Percentiles rank a stretch among this genome's conserved stretches.
Conservation (phyloP, 345 rosid species). For the Bruguiera gymnorhiza region DNA sequence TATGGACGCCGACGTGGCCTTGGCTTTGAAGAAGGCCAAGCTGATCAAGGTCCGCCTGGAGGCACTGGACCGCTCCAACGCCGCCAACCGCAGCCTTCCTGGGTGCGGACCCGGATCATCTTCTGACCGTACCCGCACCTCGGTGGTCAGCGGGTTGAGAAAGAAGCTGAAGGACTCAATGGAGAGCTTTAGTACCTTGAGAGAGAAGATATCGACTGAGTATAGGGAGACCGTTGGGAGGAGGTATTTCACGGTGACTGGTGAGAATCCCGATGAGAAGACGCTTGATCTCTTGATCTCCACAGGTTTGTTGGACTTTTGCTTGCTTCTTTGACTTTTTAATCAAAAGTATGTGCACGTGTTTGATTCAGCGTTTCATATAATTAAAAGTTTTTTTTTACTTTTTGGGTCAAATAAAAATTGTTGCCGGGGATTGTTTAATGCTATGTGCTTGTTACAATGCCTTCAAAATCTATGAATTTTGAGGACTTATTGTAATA, state of each 20-base stretch:
- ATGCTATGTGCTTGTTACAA: too few species aligned
- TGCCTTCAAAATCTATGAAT: too few species aligned
- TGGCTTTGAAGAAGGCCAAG: slow-evolving; percentile 81
- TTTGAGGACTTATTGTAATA: too few species aligned
- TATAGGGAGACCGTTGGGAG: slow-evolving; percentile 91
- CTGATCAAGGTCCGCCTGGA: slow-evolving; percentile 70
- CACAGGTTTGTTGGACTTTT: slow-evolving; percentile 49
- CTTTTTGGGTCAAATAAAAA: too few species aligned
- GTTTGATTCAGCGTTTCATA: too few species aligned
- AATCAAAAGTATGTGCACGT: too few species aligned
- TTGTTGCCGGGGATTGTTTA: too few species aligned
- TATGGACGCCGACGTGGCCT: slow-evolving; percentile 82
- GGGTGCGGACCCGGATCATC: slow-evolving; percentile 91
- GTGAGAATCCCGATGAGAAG: slow-evolving; percentile 82
- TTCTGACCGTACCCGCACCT: slow-evolving; percentile 79
- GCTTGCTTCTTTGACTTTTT: neutral
- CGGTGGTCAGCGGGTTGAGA: slow-evolving; percentile 80
- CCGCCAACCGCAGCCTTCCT: slow-evolving; percentile 66
- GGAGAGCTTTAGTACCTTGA: slow-evolving; percentile 71
- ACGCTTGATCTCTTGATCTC: slow-evolving; percentile 80
- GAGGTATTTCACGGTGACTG: slow-evolving; percentile 88
- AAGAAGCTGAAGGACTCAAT: slow-evolving; percentile 89
- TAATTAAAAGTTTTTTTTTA: too few species aligned
- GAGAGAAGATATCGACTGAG: slow-evolving; percentile 70
- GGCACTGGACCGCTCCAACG: slow-evolving; percentile 85